phyloP scores from a whole-genome alignment of 179 eudicot genomes.

The Silene noctiflora region DNA sequence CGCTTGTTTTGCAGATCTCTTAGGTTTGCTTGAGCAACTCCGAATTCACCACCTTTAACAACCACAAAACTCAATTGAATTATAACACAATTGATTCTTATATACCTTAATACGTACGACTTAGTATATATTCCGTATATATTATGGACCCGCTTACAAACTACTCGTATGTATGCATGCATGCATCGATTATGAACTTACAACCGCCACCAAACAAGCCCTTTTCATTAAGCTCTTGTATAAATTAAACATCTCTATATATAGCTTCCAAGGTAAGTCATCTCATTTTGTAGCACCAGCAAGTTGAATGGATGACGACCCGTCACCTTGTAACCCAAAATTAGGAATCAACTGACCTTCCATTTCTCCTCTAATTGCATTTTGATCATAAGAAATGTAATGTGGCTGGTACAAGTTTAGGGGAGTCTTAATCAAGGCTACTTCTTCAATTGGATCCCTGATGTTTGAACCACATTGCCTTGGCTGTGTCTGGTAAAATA shows the following conservation, averaged over 20 bases:
- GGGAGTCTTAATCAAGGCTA: constrained; percentile 7
- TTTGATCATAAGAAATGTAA: constrained; percentile 37
- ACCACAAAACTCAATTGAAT: too few relatives aligned
- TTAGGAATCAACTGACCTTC: constrained; percentile 48
- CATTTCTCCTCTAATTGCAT: constrained; percentile 22
- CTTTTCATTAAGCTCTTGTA: too few relatives aligned
- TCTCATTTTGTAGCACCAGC: constrained; percentile 20
- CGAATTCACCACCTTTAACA: too few relatives aligned
- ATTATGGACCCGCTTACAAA: too few relatives aligned
- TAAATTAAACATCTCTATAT: not conserved
- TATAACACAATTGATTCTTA: too few relatives aligned
- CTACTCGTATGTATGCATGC: too few relatives aligned
- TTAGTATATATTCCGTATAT: too few relatives aligned
- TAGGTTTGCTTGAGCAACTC: too few relatives aligned
- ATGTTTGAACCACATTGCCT: constrained; percentile 55
- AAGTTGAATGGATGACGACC: constrained; percentile 30
- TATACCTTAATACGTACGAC: too few relatives aligned
- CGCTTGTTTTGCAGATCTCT: too few relatives aligned
- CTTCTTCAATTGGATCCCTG: constrained; percentile 5
- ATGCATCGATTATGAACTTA: too few relatives aligned
- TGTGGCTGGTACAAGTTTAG: constrained; percentile 43
- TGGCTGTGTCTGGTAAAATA: constrained; percentile 91
- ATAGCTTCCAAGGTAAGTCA: constrained; percentile 13
- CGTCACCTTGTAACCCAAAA: constrained; percentile 53
- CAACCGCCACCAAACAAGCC: not conserved